Conservation (phyloP, 768 basidiomycete genomes). For the Lentinula lateritia region DNA sequence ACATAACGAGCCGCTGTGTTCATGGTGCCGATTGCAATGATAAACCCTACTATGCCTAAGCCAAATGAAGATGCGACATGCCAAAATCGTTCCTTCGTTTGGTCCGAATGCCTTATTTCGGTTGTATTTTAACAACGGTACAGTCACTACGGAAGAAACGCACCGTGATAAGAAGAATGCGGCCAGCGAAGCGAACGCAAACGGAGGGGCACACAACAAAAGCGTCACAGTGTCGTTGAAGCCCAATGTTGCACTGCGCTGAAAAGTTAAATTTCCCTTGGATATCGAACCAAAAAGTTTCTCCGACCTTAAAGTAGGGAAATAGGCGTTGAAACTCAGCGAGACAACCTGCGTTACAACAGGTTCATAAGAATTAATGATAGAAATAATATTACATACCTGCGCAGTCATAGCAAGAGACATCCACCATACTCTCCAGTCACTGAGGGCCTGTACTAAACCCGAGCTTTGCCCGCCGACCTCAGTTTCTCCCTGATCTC, state of each 20-base stretch:
- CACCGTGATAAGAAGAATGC: constrained; percentile 49
- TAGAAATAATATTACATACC: constrained; percentile 26
- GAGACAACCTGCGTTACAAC: constrained; percentile 19
- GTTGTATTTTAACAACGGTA: neutral
- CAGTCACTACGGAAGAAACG: constrained; percentile 17
- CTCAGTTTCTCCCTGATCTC: constrained; percentile 42
- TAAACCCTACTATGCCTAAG: constrained; percentile 67
- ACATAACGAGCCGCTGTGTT: constrained; percentile 65
- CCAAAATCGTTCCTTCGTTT: constrained; percentile 66
- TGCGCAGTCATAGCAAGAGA: constrained; percentile 55
- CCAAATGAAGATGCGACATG: constrained; percentile 55
- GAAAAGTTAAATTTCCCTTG: neutral
- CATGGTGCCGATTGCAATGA: constrained; percentile 69
- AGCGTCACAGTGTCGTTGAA: constrained; percentile 61
- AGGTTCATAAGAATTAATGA: too few relatives aligned
- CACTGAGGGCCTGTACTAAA: constrained; percentile 57
- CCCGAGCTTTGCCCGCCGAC: constrained; percentile 35
- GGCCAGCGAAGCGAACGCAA: constrained; percentile 55
- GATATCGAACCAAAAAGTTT: neutral
- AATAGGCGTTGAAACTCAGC: constrained; percentile 74
- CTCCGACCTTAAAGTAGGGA: constrained; percentile 53
- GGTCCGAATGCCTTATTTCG: constrained; percentile 64
- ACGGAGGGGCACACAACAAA: constrained; percentile 80
- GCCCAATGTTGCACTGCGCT: constrained; percentile 51
- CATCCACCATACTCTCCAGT: constrained; percentile 86